Evolutionary conservation across 2,329 filamentous ascomycete species (phyloP).

Genomic region (Xylogone sp.): DNA sequence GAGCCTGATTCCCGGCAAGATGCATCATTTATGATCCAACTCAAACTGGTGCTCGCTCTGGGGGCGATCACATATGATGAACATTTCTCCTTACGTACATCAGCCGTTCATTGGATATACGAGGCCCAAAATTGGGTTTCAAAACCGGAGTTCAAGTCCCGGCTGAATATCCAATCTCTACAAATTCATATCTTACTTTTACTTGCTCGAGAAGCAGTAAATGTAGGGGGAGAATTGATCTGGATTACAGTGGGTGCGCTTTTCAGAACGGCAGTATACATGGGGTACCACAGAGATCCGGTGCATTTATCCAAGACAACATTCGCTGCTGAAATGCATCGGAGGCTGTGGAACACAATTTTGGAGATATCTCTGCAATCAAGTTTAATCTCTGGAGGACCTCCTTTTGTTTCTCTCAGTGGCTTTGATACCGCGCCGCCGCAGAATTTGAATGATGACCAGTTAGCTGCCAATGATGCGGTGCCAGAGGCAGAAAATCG

Average conservation of each 20-base stretch:
- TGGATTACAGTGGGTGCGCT: constrained; percentile 45
- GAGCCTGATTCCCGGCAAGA: constrained; percentile 24
- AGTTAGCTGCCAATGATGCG: constrained; percentile 32
- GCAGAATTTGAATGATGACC: constrained; percentile 46
- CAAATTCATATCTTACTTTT: constrained; percentile 44
- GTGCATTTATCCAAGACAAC: constrained; percentile 30
- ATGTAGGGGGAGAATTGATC: constrained; percentile 40
- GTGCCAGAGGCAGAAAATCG: constrained; percentile 28
- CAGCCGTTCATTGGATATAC: constrained; percentile 53
- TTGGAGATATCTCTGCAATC: constrained; percentile 43
- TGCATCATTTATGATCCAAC: constrained; percentile 46
- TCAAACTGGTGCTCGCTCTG: constrained; percentile 56
- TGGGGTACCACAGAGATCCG: constrained; percentile 50
- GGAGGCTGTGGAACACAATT: constrained; percentile 50
- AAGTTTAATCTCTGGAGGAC: constrained; percentile 41
- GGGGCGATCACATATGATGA: constrained; percentile 49
- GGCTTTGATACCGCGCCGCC: constrained; percentile 48
- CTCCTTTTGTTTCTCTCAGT: constrained; percentile 38
- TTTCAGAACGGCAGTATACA: constrained; percentile 42
- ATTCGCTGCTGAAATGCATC: constrained; percentile 42
- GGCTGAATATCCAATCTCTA: constrained; percentile 45
- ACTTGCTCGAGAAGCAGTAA: constrained; percentile 35
- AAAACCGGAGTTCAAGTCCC: constrained; percentile 48
- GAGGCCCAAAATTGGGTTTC: constrained; percentile 53
- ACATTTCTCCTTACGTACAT: constrained; percentile 42